Percentiles rank a stretch among this genome's conserved stretches.
These are phyloP conservation scores for Colletotrichum liaoningense DNA, from an alignment of 2,329 filamentous ascomycete genomes.

Conservation along the genomic window DNA sequence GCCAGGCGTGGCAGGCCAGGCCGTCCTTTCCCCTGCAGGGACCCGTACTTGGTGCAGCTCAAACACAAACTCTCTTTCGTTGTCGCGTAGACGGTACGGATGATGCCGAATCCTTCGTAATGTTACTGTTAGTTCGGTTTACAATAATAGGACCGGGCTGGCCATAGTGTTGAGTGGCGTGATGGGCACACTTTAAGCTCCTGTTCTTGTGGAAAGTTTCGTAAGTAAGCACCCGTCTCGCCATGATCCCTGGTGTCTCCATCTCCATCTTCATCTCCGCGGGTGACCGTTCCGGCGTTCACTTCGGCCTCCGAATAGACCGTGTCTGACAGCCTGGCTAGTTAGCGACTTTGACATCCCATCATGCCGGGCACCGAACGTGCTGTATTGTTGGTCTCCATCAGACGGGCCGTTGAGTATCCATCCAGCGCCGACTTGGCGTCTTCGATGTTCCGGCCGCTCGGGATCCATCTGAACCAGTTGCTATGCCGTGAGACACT, in stretches of 20 bases:
- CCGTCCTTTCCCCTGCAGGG: constrained; percentile 15
- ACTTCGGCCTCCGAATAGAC: not conserved
- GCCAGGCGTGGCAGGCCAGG: not conserved
- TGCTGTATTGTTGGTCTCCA: not conserved
- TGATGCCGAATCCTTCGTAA: not conserved
- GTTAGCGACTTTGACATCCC: not conserved
- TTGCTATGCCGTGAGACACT: not conserved
- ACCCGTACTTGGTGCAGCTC: not conserved
- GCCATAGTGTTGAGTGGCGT: not conserved
- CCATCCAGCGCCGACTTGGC: not conserved
- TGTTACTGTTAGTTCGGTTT: not conserved
- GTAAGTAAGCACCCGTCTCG: not conserved
- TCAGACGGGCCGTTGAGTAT: not conserved
- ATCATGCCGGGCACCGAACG: not conserved
- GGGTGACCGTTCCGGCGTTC: not conserved
- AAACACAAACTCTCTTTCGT: constrained; percentile 6
- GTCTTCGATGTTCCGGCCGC: not conserved
- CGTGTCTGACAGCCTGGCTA: not conserved
- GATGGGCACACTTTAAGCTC: not conserved
- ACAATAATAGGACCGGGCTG: not conserved
- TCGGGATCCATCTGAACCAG: constrained; percentile 1
- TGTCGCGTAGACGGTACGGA: not conserved
- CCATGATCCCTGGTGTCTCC: not conserved
- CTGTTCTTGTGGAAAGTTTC: not conserved
- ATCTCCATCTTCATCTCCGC: not conserved